Conservation (phyloP, 495 filamentous ascomycete species). For the Melanomma pulvis-pyrius region DNA sequence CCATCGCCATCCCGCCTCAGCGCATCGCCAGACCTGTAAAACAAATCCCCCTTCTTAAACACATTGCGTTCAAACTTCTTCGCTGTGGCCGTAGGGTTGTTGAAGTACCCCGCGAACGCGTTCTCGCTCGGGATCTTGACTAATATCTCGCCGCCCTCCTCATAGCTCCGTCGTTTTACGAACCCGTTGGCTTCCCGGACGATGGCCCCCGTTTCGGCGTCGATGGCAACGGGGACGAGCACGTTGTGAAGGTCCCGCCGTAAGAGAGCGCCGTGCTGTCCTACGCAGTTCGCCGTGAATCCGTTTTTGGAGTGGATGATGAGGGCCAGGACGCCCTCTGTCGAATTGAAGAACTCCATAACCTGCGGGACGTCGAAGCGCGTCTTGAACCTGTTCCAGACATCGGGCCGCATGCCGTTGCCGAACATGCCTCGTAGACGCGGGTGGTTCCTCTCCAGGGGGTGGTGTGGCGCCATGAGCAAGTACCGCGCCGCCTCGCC, state of each 20-base stretch:
- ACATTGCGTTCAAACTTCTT: constrained; percentile 72
- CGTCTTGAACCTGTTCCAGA: constrained; percentile 69
- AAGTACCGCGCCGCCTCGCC: constrained; percentile 78
- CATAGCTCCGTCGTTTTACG: constrained; percentile 62
- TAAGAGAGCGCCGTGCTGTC: constrained; percentile 67
- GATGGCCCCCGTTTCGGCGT: constrained; percentile 67
- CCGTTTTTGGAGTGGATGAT: constrained; percentile 47
- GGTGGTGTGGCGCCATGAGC: constrained; percentile 61
- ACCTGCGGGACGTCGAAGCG: constrained; percentile 40
- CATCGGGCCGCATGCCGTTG: constrained; percentile 75
- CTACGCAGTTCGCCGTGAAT: constrained; percentile 64
- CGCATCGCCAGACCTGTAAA: constrained; percentile 74
- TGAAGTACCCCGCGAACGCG: constrained; percentile 69
- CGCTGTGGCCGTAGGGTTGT: constrained; percentile 63
- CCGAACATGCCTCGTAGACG: constrained; percentile 68
- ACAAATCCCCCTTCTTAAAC: constrained; percentile 73
- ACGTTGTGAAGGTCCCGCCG: constrained; percentile 53
- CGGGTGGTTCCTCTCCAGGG: constrained; percentile 64
- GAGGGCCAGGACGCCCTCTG: constrained; percentile 42
- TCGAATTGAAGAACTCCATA: constrained; percentile 46
- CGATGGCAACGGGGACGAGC: constrained; percentile 67
- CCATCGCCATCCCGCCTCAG: constrained; percentile 66
- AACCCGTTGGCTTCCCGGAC: constrained; percentile 67
- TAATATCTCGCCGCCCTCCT: constrained; percentile 73
- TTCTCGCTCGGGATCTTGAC: constrained; percentile 61